Percentiles rank a stretch among this genome's conserved stretches.
Conservation (phyloP, 2,329 filamentous ascomycete genomes). For the Coniochaeta sp. region DNA sequence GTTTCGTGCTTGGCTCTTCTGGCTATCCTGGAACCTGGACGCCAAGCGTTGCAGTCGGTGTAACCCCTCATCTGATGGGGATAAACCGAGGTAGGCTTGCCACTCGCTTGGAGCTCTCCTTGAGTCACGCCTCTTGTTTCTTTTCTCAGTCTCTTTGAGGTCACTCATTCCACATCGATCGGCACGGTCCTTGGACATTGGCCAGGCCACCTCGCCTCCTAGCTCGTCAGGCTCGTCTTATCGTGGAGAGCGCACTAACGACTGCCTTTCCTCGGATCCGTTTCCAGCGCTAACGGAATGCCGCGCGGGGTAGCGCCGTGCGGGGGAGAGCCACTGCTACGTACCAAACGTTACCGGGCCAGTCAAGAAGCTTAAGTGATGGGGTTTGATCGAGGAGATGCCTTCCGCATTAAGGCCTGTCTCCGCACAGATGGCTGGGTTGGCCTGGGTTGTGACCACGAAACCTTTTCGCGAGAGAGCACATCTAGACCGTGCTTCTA, state of each 20-base stretch:
- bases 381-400: background rate
- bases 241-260: background rate
- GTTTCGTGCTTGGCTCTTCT: background rate
- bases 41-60: background rate
- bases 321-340: background rate
- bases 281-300: background rate
- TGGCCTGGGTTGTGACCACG: background rate
- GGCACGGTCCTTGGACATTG: background rate
- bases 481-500: too few relatives aligned
- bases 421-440: background rate
- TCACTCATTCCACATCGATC: background rate
- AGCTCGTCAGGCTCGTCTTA: background rate
- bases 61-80: background rate
- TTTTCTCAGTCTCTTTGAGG: background rate
- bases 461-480: too few relatives aligned
- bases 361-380: background rate
- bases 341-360: background rate
- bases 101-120: background rate
- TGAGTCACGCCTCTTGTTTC: background rate
- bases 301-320: conserved; percentile 1
- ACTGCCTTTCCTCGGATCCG: background rate
- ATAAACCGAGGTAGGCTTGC: background rate
- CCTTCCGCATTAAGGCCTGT: background rate
- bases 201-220: background rate
- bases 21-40: background rate